These are phyloP conservation scores for Podosphaera leucotricha DNA, from an alignment of 2,329 filamentous ascomycete genomes.

Conservation along the genomic window DNA sequence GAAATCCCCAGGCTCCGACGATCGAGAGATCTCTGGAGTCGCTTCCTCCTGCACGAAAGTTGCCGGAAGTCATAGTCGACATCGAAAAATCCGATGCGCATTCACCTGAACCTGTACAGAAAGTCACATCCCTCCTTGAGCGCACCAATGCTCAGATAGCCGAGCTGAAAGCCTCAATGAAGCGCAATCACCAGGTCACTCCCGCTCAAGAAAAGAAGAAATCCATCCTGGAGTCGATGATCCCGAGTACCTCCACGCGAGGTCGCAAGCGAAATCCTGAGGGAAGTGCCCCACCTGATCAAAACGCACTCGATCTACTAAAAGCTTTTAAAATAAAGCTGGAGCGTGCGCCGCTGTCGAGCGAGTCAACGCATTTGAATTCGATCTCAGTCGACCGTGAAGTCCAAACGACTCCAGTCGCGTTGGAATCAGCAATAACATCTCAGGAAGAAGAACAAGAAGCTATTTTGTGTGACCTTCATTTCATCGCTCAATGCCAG, in stretches of 20 bases:
- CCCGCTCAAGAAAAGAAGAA: conserved; percentile 34
- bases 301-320: conserved; percentile 44
- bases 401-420: neutral
- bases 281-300: conserved; percentile 30
- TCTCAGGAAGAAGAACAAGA: conserved; percentile 38
- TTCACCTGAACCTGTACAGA: conserved; percentile 17
- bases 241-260: conserved; percentile 44
- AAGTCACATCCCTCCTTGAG: conserved; percentile 27
- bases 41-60: conserved; percentile 11
- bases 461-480: conserved; percentile 62
- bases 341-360: conserved; percentile 23
- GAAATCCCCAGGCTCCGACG: conserved; percentile 13
- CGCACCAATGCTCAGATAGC: conserved; percentile 60
- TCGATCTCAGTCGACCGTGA: neutral
- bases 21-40: conserved; percentile 19
- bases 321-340: conserved; percentile 62
- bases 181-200: conserved; percentile 31
- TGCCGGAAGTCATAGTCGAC: conserved; percentile 11
- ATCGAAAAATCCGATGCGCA: conserved; percentile 14
- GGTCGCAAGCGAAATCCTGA: conserved; percentile 47
- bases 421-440: conserved; percentile 2
- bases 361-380: neutral
- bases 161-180: conserved; percentile 61
- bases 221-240: conserved; percentile 47
- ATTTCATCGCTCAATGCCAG: conserved; percentile 90